Evolutionary conservation across 2,329 filamentous ascomycete species (phyloP).

Genomic region (Ambrosiella beaveri): DNA sequence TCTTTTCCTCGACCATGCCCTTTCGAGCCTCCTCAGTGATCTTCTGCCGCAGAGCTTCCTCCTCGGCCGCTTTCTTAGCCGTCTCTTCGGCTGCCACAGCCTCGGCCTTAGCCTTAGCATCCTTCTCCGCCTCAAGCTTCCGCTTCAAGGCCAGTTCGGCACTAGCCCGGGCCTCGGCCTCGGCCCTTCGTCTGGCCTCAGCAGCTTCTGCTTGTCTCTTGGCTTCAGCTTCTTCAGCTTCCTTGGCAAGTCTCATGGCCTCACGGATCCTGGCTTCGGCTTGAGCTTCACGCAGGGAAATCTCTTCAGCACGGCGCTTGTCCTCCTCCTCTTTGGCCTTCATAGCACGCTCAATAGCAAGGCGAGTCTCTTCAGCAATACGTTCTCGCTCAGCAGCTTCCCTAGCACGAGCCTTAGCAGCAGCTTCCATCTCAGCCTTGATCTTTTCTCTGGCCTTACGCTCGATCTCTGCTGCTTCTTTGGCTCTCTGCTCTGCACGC

Average conservation of each 20-base stretch:
- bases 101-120: slow-evolving; percentile 23
- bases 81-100: slow-evolving; percentile 22
- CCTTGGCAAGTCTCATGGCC: slow-evolving; percentile 22
- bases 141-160: slow-evolving; percentile 25
- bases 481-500: slow-evolving; percentile 19
- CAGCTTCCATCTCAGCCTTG: slow-evolving; percentile 17
- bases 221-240: slow-evolving; percentile 20
- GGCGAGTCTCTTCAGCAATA: slow-evolving; percentile 17
- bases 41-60: slow-evolving; percentile 35
- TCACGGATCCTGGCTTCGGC: slow-evolving; percentile 16
- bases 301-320: slow-evolving; percentile 16
- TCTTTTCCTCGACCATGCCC: slow-evolving; percentile 30
- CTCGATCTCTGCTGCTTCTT: slow-evolving; percentile 22
- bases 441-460: slow-evolving; percentile 22
- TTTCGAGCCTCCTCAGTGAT: slow-evolving; percentile 38
- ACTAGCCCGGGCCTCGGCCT: slow-evolving; percentile 18
- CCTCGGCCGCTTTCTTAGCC: slow-evolving; percentile 32
- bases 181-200: slow-evolving; percentile 16
- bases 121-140: slow-evolving; percentile 20
- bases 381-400: slow-evolving; percentile 17
- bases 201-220: slow-evolving; percentile 14
- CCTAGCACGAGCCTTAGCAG: slow-evolving; percentile 15
- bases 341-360: slow-evolving; percentile 13
- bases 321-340: slow-evolving; percentile 17
- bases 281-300: slow-evolving; percentile 7